phyloP scores from a whole-genome alignment of 139 green algal genomes.

The Monoraphidium neglectum region DNA sequence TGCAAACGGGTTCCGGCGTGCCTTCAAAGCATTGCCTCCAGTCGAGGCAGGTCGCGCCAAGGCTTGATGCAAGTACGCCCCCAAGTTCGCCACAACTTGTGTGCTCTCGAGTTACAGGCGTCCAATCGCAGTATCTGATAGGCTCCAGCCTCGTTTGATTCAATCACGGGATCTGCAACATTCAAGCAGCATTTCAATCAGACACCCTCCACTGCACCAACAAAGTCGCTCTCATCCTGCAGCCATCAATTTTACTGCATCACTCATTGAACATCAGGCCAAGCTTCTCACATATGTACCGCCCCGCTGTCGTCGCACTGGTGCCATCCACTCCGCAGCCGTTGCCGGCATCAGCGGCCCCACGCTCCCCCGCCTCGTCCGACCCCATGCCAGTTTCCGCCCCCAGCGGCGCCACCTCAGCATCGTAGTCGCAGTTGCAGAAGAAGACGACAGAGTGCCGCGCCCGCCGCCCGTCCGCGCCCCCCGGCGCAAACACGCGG shows the following conservation, averaged over 20 bases:
- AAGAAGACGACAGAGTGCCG: conserved; percentile 39
- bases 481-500: conserved; percentile 32
- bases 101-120: too few species aligned
- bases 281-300: conserved; percentile 43
- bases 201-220: too few species aligned
- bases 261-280: conserved; percentile 30
- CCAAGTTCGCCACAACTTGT: too few species aligned
- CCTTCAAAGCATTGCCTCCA: too few species aligned
- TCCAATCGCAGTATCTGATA: too few species aligned
- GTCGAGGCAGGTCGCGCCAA: too few species aligned
- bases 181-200: too few species aligned
- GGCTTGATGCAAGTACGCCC: too few species aligned
- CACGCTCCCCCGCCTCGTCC: not conserved
- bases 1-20: too few species aligned
- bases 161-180: too few species aligned
- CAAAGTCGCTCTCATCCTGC: too few species aligned
- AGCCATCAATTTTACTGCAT: not conserved
- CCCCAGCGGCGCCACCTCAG: conserved; percentile 16
- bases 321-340: not conserved
- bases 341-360: not conserved
- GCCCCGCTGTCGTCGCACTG: conserved; percentile 11
- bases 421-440: conserved; percentile 42
- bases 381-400: not conserved
- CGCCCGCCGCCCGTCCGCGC: not conserved
- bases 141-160: too few species aligned